Base-by-base conservation (phyloP, 495 filamentous ascomycete species). In the Penicillium desertorum region DNA sequence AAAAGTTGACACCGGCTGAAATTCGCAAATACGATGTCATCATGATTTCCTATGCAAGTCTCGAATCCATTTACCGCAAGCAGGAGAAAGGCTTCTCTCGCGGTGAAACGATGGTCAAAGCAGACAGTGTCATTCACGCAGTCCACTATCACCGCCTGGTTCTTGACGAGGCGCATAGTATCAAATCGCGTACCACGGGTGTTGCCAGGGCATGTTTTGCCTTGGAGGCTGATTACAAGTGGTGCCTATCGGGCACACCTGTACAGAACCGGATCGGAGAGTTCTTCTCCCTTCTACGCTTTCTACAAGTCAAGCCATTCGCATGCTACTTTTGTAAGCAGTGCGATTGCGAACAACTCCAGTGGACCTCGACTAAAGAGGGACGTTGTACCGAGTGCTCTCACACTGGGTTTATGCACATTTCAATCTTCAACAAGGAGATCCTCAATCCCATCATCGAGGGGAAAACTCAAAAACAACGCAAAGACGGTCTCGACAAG, bases 211-310 rank as follows among this genome's bases (percentile, higher is more conserved):
- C 92, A 20, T 96, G 92, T 71, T 96, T 96, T 70, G 92, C 93
- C 1, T 76, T 98, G 45, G 85, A 90, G 45, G 88, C 87, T 52
- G 83, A 82, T 16, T 92, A 93, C 68, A 96, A 92, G 59, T 96
- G 94, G 89, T 98, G 94, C 64, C 81, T 98, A 29, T 93, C 88
- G 46, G 94, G 94, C 5, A 98, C 94, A 4, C 94, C 94, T 0
- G 83, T 98, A 10, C 94, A 97, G 64, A 96, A 97, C 67, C 88
- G 94, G 32, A 97, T 98, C 62, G 94, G 93, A 52, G 94, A 98
- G 65, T 94, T 98, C 74, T 97, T 97, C 68, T 96, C 94, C 4
- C 80, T 98, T 4, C 76, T 98, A 32, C 87, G 92, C 3, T 98
- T 98, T 68, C 79, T 98, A 30, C 86, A 92, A 70, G 80, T 96